phyloP scores from a whole-genome alignment of 2,329 filamentous ascomycete genomes.

The Pyrenophora seminiperda region DNA sequence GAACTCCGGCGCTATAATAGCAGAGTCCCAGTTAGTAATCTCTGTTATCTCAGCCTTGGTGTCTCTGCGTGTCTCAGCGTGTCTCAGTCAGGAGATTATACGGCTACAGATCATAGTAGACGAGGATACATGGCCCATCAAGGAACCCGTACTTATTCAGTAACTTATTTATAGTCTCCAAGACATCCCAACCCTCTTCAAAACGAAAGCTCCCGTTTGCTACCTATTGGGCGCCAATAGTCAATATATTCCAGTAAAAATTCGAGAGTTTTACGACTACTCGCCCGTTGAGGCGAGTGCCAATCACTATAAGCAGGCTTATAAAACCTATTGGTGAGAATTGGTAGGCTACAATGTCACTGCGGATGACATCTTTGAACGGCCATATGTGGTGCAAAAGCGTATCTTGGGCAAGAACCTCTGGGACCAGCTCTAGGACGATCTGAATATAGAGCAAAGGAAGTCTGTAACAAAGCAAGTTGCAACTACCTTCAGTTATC shows the following conservation, averaged over 20 bases:
- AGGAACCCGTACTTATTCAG: constrained; percentile 20
- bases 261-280: neutral
- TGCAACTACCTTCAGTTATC: no score
- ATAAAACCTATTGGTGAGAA: constrained; percentile 6
- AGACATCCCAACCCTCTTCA: constrained; percentile 16
- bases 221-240: constrained; percentile 11
- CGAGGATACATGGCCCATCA: constrained; percentile 15
- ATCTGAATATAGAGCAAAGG: no score
- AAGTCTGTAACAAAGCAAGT: no score
- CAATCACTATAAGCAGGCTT: neutral
- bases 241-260: constrained; percentile 15
- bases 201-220: neutral
- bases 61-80: constrained; percentile 15
- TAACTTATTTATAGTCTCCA: constrained; percentile 9
- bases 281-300: neutral
- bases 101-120: constrained; percentile 34
- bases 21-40: constrained; percentile 21
- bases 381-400: neutral
- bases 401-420: no score
- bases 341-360: neutral
- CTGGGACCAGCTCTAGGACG: no score
- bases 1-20: no score
- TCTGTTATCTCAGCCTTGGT: constrained; percentile 21
- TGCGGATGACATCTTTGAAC: neutral
- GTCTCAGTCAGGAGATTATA: constrained; percentile 39